A percentile compares a stretch with the other conserved stretches of the same genome.
phyloP scores from a whole-genome alignment of 257 asterid species.

The Mentha longifolia region DNA sequence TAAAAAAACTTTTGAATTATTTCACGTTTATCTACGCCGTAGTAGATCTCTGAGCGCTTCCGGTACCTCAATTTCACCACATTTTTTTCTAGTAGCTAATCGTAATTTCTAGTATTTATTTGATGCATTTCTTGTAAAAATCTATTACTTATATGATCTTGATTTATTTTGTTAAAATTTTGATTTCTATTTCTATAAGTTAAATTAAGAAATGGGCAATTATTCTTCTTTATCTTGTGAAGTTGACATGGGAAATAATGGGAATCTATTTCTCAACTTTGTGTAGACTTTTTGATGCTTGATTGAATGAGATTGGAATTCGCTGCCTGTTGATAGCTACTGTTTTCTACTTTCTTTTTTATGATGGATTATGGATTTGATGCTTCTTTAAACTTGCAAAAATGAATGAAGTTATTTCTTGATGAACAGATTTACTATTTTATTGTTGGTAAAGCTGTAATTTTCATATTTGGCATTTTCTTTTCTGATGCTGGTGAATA shows the following conservation, averaged over 20 bases:
- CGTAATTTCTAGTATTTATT: not conserved
- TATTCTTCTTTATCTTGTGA: not conserved
- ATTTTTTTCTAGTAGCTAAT: slow-evolving; percentile 25
- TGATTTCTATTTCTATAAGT: slow-evolving; percentile 13
- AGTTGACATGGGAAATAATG: slow-evolving; percentile 4
- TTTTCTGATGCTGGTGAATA: too few species aligned
- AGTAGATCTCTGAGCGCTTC: slow-evolving; percentile 48
- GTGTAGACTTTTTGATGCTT: slow-evolving; percentile 14
- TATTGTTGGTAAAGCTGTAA: not conserved
- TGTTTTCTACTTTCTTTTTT: not conserved
- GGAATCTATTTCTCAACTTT: not conserved
- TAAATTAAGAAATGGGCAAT: slow-evolving; percentile 5
- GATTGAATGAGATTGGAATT: slow-evolving; percentile 16
- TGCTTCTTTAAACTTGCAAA: not conserved
- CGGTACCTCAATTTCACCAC: slow-evolving; percentile 35
- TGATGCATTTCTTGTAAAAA: too few species aligned
- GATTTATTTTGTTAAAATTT: not conserved
- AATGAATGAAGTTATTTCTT: not conserved
- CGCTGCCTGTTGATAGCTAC: not conserved
- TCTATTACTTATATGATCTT: too few species aligned
- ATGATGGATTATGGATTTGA: slow-evolving; percentile 1
- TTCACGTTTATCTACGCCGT: slow-evolving; percentile 17
- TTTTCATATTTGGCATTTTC: not conserved
- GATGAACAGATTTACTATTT: slow-evolving; percentile 6
- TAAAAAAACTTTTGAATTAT: slow-evolving; percentile 23